phyloP scores from a whole-genome alignment of 176 grass and related monocot species.

The Oryza meridionalis region DNA sequence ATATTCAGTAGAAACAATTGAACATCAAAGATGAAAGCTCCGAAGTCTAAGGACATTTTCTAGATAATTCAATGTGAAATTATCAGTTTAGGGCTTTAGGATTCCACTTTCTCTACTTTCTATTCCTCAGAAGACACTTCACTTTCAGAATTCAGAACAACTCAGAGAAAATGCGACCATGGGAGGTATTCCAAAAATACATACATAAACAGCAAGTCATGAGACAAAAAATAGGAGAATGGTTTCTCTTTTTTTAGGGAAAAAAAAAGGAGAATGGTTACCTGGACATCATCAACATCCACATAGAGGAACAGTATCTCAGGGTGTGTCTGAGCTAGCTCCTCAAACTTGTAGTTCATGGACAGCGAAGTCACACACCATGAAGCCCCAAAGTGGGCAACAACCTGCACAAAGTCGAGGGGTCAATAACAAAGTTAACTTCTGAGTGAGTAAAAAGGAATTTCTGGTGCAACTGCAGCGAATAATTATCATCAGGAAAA shows the following conservation, averaged over 20 bases:
- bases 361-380: constrained; percentile 95
- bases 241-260: constrained; percentile 50
- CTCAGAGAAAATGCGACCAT: not conserved
- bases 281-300: constrained; percentile 92
- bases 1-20: not conserved
- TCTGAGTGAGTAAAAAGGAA: not conserved
- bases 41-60: not conserved
- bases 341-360: constrained; percentile 94
- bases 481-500: not conserved
- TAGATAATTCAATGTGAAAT: not conserved
- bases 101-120: not conserved
- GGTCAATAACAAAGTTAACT: not conserved
- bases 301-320: constrained; percentile 73
- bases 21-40: not conserved
- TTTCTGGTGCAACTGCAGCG: not conserved
- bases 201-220: not conserved
- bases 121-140: not conserved
- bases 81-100: not conserved
- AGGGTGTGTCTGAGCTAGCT: constrained; percentile 74
- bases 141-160: not conserved
- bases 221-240: not conserved
- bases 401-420: constrained; percentile 47
- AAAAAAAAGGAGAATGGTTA: constrained; percentile 19
- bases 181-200: not conserved
- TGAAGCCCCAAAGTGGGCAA: constrained; percentile 84